Percentiles rank a stretch among this genome's conserved stretches.
phyloP scores from a whole-genome alignment of 2,329 filamentous ascomycete species.

The Monilinia polystroma region DNA sequence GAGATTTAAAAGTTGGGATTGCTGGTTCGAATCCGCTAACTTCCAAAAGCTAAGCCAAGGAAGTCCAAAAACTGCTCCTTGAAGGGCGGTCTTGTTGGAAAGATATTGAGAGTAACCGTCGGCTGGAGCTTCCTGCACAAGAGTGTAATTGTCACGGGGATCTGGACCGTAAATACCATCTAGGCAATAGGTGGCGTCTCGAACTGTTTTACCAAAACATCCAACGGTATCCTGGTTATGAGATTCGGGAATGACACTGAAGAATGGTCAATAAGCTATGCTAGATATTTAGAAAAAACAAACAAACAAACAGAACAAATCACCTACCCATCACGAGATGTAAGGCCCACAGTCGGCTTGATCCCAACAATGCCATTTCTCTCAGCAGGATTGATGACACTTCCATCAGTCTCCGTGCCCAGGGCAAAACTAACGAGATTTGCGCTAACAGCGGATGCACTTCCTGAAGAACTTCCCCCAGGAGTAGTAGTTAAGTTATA shows the following conservation, averaged over 20 bases:
- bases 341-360: slow-evolving; percentile 74
- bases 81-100: slow-evolving; percentile 46
- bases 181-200: slow-evolving; percentile 65
- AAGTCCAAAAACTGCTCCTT: slow-evolving; percentile 65
- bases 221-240: slow-evolving; percentile 69
- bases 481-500: slow-evolving; percentile 70
- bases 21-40: slow-evolving; percentile 56
- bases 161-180: slow-evolving; percentile 69
- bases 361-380: slow-evolving; percentile 69
- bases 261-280: slow-evolving; percentile 26
- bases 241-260: slow-evolving; percentile 64
- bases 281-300: no score
- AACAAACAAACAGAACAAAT: neutral
- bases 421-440: slow-evolving; percentile 64
- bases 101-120: slow-evolving; percentile 54
- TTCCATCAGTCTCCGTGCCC: slow-evolving; percentile 73
- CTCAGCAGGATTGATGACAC: slow-evolving; percentile 70
- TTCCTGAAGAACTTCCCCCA: slow-evolving; percentile 67
- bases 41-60: slow-evolving; percentile 73
- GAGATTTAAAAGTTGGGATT: slow-evolving; percentile 50
- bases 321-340: slow-evolving; percentile 54
- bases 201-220: slow-evolving; percentile 63
- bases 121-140: slow-evolving; percentile 54
- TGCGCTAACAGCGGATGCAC: slow-evolving; percentile 61
- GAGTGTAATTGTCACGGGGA: slow-evolving; percentile 63